Percentiles rank a stretch among this genome's conserved stretches.
Conservation (phyloP, 768 basidiomycete species). For the Melanogaster broomeanus region DNA sequence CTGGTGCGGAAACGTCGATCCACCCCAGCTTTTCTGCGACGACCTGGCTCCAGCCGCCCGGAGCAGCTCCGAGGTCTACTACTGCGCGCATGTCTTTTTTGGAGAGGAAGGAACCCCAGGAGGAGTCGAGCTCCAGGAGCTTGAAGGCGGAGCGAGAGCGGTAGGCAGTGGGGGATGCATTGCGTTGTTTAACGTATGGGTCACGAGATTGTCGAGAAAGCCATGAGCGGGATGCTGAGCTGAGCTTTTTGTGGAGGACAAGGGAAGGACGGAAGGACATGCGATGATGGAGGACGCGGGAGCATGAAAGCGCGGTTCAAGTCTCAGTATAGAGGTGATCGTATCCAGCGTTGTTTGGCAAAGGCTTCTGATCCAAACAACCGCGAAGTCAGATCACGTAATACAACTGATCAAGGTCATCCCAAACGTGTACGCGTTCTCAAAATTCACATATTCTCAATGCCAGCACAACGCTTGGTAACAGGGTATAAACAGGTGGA, state of each 20-base stretch:
- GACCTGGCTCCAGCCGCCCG: slow-evolving; percentile 95
- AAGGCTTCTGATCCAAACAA: slow-evolving; percentile 29
- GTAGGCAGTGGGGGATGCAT: slow-evolving; percentile 47
- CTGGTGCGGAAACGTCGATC: slow-evolving; percentile 17
- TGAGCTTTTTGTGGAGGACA: slow-evolving; percentile 28
- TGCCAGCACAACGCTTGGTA: slow-evolving; percentile 35
- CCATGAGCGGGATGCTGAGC: slow-evolving; percentile 58
- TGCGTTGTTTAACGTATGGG: slow-evolving; percentile 66
- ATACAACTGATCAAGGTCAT: neutral
- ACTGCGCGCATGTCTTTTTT: slow-evolving; percentile 58
- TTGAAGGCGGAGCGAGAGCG: slow-evolving; percentile 93
- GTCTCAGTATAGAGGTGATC: neutral
- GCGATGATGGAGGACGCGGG: neutral
- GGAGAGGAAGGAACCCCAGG: slow-evolving; percentile 53
- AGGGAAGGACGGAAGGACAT: slow-evolving; percentile 41
- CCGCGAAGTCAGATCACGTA: neutral
- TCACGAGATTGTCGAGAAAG: slow-evolving; percentile 69
- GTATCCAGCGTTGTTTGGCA: slow-evolving; percentile 24
- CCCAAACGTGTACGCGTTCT: neutral
- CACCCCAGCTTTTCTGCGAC: slow-evolving; percentile 64
- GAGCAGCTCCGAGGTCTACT: slow-evolving; percentile 89
- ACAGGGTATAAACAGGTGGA: slow-evolving; percentile 71
- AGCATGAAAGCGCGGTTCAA: neutral
- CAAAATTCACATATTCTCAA: neutral
- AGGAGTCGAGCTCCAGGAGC: slow-evolving; percentile 73